Base-by-base conservation (phyloP, 805 yeast species). In the Torulaspora gathmanii region DNA sequence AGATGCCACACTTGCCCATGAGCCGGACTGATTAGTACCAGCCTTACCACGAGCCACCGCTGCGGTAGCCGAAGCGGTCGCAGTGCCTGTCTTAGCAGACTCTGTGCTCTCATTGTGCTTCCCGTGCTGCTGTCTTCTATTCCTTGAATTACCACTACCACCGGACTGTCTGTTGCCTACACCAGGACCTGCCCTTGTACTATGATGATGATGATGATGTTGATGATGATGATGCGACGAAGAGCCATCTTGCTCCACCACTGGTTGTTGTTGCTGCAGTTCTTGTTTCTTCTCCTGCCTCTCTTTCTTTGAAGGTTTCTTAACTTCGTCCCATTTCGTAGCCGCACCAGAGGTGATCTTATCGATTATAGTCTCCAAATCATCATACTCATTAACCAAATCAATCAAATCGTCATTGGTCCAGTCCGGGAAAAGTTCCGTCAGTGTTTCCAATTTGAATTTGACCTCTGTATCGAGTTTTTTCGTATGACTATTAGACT, bases 381-480 rank as follows among this genome's bases (percentile, higher is more conserved):
- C 89, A 51, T 80, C 73, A 52, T 83, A 78, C 68, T 93, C 98
- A 46, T 74, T 73, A 56, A 90, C 80, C 47, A 88, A 80, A 42
- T 83, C 78, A 37, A 73, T 69, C 62, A 93, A 79, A 63, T 93
- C 99, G 23, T 86, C 95, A 44, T 76, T 73, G 38, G 86, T 77
- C 99, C 99, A 93, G 63, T 86, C 96, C 35, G 97, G 95, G 71
- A 93, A 90, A 72, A 93, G 74, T 68, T 91, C 98, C 40, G 74
- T 67, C 56, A 91, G 77, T 29, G 85, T 78, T 43, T 68, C 68
- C 47, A 78, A 71, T 63, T 76, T 71, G 44, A 56, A 56, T 47
- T 64, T 64, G 37, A 60, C 49, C 39, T 64, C 70, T 33, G 67
- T 59, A 44, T 55, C 60, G 39, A 60, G 46, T 49, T 63, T 65